Evolutionary conservation across 768 basidiomycete species (phyloP).

Genomic region (Strobilomyces dryophilus): DNA sequence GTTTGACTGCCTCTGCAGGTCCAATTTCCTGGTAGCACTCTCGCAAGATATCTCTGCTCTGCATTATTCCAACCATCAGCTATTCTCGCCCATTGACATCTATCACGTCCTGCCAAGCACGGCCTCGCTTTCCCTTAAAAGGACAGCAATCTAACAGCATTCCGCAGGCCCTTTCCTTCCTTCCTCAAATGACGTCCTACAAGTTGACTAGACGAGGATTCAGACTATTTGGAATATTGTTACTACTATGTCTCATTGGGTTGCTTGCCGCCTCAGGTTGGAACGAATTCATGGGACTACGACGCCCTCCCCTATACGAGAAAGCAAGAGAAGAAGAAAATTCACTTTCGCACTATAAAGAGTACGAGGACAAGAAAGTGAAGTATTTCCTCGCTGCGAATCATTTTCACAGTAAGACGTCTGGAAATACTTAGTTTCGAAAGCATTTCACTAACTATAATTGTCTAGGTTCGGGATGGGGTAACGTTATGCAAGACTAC

Average conservation of each 20-base stretch:
- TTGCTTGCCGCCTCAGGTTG: conserved; percentile 11
- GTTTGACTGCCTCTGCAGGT: no score
- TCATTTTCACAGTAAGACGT: conserved; percentile 37
- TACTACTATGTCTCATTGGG: conserved; percentile 7
- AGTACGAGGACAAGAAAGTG: conserved; percentile 30
- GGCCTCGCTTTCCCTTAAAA: neutral
- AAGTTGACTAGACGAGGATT: conserved; percentile 24
- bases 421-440: neutral
- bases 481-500: conserved; percentile 40
- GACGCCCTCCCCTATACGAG: conserved; percentile 41
- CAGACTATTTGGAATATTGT: conserved; percentile 10
- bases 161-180: neutral
- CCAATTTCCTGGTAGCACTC: no score
- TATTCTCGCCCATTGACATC: neutral
- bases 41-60: neutral
- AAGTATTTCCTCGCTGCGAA: conserved; percentile 48
- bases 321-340: conserved; percentile 36
- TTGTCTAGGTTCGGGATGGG: conserved; percentile 35
- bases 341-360: conserved; percentile 38
- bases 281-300: neutral
- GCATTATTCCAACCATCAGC: neutral
- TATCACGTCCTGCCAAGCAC: neutral
- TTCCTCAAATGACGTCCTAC: conserved; percentile 16
- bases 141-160: neutral
- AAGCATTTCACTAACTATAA: neutral